Evolutionary conservation across 495 filamentous ascomycete genomes (phyloP), one percentile per base, ranked within the genome.

Genomic region (Podospora comata): DNA sequence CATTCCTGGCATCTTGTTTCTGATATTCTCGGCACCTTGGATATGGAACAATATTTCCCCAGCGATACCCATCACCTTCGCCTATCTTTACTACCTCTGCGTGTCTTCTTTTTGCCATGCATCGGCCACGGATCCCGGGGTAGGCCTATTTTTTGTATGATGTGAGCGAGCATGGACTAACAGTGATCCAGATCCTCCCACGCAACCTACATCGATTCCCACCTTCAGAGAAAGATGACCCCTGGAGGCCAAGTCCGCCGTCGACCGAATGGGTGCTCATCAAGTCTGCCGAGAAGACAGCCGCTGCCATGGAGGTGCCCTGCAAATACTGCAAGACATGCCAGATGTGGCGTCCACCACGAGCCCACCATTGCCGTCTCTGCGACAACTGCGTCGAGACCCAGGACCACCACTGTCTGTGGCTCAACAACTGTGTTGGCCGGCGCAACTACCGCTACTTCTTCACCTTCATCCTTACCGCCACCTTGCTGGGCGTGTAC

Each of bases 401-500:
- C 0, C 93, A 97, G 71, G 95, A 99, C 74, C 95, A 99, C 73
- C 95, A 99, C 81, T 99, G 95, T 73, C 93, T 98, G 23, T 99
- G 96, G 96, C 87, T 99, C 62, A 99, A 99, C 80, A 99, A 98
- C 77, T 99, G 95, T 78, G 90, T 99, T 58, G 95, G 95, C 5
- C 91, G 96, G 44, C 92, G 95, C 65, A 99, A 99, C 78, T 99
- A 99, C 78, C 93, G 96, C 62, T 99, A 95, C 73, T 99, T 99
- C 78, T 96, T 97, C 73, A 85, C 90, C 20, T 99, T 97, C 79
- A 86, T 98, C 70, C 86, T 84, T 71, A 85, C 87, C 20, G 88
- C 84, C 15, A 92, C 92, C 1, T 67, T 97, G n/a, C 83, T 97
- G 2, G 86, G 87, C 0, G 73, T 94, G 19, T 94, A 90, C 73